Evolutionary conservation across 2,329 filamentous ascomycete species (phyloP).

Genomic region (Beauveria medogensis): DNA sequence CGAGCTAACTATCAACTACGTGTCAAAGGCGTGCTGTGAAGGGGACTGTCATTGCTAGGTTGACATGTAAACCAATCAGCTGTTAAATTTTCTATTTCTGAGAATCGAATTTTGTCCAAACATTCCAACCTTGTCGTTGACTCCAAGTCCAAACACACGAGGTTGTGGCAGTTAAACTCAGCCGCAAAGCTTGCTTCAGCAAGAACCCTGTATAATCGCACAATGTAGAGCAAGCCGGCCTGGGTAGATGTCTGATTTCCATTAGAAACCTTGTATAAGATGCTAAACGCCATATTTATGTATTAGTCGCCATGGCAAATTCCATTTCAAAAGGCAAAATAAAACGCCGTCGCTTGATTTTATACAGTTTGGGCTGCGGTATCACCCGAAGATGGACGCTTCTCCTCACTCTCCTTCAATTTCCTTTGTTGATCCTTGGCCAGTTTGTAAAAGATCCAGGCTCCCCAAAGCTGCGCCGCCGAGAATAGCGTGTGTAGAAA

Average conservation of each 20-base stretch:
- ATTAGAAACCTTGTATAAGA: neutral
- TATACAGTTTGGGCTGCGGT: neutral
- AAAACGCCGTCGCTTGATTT: neutral
- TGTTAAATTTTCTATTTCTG: too few species aligned
- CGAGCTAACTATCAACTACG: slow-evolving; percentile 10
- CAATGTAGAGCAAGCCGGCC: too few species aligned
- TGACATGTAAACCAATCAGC: too few species aligned
- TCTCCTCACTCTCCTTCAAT: slow-evolving; percentile 1
- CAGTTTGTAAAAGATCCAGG: slow-evolving; percentile 12
- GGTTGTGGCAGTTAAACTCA: too few species aligned
- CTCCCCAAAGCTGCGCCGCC: slow-evolving; percentile 10
- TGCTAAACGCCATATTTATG: slow-evolving; percentile 1
- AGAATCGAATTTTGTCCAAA: too few species aligned
- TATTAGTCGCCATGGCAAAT: neutral
- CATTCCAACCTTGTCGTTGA: too few species aligned
- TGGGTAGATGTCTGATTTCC: neutral
- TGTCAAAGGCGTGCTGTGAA: slow-evolving; percentile 5
- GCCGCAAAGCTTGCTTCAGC: too few species aligned
- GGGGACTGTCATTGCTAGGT: slow-evolving; percentile 9
- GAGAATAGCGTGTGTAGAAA: slow-evolving; percentile 10
- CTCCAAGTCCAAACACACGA: too few species aligned
- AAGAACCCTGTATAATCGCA: too few species aligned
- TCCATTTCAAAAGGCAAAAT: neutral
- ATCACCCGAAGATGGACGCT: slow-evolving; percentile 1
- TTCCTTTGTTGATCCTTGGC: slow-evolving; percentile 4